Evolutionary conservation across 208 protist genomes (phyloP), one percentile per base, ranked within the genome.

Genomic region (Trypanosomatidae sp.): DNA sequence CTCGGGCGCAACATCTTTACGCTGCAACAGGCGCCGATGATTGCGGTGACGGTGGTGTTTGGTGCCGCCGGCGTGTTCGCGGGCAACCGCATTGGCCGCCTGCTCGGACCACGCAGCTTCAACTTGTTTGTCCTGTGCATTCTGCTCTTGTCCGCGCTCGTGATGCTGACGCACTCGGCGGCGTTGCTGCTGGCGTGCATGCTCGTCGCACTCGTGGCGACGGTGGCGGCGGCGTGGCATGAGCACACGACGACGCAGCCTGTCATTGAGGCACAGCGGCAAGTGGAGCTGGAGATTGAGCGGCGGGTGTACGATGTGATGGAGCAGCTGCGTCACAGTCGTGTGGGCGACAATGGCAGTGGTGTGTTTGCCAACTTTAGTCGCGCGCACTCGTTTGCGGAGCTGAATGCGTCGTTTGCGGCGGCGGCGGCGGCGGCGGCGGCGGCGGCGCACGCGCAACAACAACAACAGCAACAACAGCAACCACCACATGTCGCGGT

Each of bases 231-330:
- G 37, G 64, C 40, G 25, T 64, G 63, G 46, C 55, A 56, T 15
- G 69, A 77, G 56, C 56, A 64, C 43, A 59, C 57, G 52, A 53
- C 52, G 38, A 64, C 53, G 41, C 57, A 67, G 26, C 47, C 53
- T 21, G 23, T 68, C 22, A 56, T 77, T 15, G 69, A 72, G 41
- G 48, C 55, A 45, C 64, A 72, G 47, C 62, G 57, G n/a, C 11
- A 57, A 38, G 41, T 50, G n/a, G 69, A 77, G 63, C 54, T 72
- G 45, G 55, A 77, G 43, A 68, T 77, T 26, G 64, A 71, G 52
- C 54, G 61, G 53, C 69, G 69, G 27, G 32, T 77, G 32, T 66
- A 77, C 54, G 33, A 76, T 38, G 66, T 58, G 33, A 38, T 67
- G 18, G 68, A 76, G 54, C 58, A 71, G 40, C 58, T 77, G 45